Evolutionary conservation across 140 eudicot species (phyloP).

Genomic region (Cichorium intybus): DNA sequence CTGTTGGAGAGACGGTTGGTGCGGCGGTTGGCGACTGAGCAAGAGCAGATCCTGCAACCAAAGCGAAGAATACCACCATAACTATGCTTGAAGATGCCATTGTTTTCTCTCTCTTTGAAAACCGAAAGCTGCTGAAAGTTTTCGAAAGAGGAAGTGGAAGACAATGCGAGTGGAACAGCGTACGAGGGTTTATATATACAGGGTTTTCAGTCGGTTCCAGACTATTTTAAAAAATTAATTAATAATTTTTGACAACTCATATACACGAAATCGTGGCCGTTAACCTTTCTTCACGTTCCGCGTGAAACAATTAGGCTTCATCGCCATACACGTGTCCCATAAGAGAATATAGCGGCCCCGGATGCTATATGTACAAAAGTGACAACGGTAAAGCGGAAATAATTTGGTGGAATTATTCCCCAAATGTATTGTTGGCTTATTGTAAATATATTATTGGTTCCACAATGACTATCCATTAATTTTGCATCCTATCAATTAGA

Average conservation of each 20-base stretch:
- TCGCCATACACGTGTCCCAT: constrained; percentile 8
- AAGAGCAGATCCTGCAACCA: constrained; percentile 49
- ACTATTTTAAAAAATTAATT: background rate
- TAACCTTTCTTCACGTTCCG: background rate
- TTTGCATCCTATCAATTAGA: background rate
- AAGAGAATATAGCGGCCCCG: background rate
- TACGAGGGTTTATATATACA: constrained; percentile 27
- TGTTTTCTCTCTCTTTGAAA: constrained; percentile 12
- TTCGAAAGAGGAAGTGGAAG: constrained; percentile 13
- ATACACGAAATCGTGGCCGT: constrained; percentile 13
- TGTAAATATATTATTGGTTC: background rate
- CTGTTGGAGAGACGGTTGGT: constrained; percentile 45
- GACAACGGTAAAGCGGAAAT: background rate
- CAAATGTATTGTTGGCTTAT: background rate
- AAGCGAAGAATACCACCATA: constrained; percentile 34
- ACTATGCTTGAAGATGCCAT: constrained; percentile 46
- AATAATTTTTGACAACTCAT: constrained; percentile 23
- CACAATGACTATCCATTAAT: background rate
- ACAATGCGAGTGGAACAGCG: constrained; percentile 1
- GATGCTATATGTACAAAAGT: background rate
- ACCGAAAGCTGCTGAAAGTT: background rate
- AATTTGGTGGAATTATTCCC: background rate
- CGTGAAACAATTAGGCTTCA: background rate
- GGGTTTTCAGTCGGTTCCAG: constrained; percentile 25
- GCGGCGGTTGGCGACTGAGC: constrained; percentile 57